Base-by-base conservation (phyloP, 1,284 basidiomycete genomes). In the Microbotryum lychnidis-dioicae region DNA sequence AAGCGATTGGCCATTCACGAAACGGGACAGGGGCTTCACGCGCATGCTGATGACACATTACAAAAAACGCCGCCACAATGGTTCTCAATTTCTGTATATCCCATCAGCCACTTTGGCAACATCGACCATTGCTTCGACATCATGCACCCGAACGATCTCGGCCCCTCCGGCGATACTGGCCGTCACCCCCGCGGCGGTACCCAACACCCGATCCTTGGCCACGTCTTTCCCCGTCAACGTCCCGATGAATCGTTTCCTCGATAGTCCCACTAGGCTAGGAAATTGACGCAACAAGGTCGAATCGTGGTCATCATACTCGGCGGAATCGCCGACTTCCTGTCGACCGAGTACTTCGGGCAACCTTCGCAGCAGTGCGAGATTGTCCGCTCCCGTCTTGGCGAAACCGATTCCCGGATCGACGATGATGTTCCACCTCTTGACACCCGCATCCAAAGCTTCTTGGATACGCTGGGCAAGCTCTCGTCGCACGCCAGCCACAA, bases 341-440 rank as follows among this genome's bases (percentile, higher is more conserved):
- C 53, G 18, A 12, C 61, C 78, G 0, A 82, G 81, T 42, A 89
- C 73, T 21, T 73, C 70, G 0, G 76, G 70, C 2, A 85, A 79
- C 45, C 81, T 70, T 8, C 84, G 79, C 54, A 96, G 75, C 6
- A 96, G 72, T 61, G 80, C 79, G 27, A 94, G 69, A 75, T 96
- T 94, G 4, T 83, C 89, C 23, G 84, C 79, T 1, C 85, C 75
- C 0, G 84, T 82, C 76, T 98, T 98, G 73, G 93, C 94, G 74
- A 97, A 99, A 7, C 96, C 94, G 56, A 98, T 79, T 0, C 96
- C 94, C 1, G 94, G 91, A 76, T 97, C 96, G 16, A 89, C 80
- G 56, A 97, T 82, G 60, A 97, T 84, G 68, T 91, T 82, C 94
- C 94, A 99, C 37, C 90, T 76, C 58, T 88, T 80, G 6, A 98